Evolutionary conservation across 2,329 filamentous ascomycete species (phyloP).

Genomic region (Sporothrix luriei): DNA sequence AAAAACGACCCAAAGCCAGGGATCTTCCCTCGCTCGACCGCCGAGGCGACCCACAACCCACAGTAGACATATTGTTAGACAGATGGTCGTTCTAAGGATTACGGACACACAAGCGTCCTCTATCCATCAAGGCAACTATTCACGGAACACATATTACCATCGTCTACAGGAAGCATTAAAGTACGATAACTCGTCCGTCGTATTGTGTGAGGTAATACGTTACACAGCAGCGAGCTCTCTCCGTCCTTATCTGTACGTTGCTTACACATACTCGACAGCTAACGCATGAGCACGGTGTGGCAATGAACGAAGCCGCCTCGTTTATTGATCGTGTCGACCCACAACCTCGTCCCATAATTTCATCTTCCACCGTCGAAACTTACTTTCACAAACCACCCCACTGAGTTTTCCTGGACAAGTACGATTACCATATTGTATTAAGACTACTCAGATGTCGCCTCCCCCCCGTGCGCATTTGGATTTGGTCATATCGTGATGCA

Average conservation of each 20-base stretch:
- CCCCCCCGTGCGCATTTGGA: too few species aligned
- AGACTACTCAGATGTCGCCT: too few species aligned
- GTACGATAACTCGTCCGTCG: neutral
- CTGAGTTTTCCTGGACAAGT: too few species aligned
- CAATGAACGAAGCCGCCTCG: too few species aligned
- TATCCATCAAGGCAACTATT: constrained; percentile 21
- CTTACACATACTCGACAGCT: neutral
- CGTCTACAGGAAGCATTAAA: neutral
- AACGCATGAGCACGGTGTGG: neutral
- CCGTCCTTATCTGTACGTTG: too few species aligned
- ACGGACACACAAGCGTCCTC: neutral
- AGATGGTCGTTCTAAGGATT: too few species aligned
- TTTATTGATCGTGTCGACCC: neutral
- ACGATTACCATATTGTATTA: too few species aligned
- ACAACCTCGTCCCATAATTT: neutral
- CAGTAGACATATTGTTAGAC: neutral
- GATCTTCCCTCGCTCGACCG: neutral
- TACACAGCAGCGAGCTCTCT: neutral
- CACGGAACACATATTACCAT: neutral
- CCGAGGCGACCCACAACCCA: neutral
- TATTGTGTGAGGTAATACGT: neutral
- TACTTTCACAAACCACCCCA: too few species aligned
- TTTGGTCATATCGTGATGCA: too few species aligned
- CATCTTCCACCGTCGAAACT: neutral
- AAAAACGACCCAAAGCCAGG: too few species aligned